phyloP scores from a whole-genome alignment of 345 rosid genomes.

The Eucalyptus pumila region DNA sequence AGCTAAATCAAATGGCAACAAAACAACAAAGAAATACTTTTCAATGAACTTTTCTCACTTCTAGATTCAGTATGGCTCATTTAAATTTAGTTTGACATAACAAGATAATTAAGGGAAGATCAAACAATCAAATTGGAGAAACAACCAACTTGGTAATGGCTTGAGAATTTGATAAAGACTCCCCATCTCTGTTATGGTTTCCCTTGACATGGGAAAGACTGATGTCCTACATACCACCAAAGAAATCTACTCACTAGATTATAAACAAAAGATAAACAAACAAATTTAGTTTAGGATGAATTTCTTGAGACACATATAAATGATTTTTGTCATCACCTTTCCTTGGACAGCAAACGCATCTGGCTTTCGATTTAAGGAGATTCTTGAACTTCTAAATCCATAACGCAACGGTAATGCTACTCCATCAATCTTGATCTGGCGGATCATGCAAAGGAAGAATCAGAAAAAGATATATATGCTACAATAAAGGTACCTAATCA shows the following conservation, averaged over 20 bases:
- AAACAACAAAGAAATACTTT: neutral
- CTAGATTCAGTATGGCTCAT: neutral
- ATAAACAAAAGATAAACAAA: neutral
- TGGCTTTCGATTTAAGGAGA: neutral
- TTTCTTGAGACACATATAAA: neutral
- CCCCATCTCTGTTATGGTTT: neutral
- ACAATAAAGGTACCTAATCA: neutral
- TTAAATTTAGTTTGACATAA: neutral
- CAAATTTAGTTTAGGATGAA: neutral
- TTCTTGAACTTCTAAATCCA: neutral
- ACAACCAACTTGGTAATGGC: neutral
- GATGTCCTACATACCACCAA: neutral
- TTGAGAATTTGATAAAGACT: neutral
- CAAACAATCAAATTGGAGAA: neutral
- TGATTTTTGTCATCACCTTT: neutral
- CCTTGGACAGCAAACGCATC: neutral
- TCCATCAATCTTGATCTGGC: neutral
- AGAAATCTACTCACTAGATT: neutral
- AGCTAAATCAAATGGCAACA: neutral
- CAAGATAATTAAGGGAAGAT: neutral
- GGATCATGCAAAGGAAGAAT: neutral
- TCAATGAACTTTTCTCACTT: neutral
- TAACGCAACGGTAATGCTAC: neutral
- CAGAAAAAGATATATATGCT: neutral
- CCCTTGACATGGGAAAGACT: neutral